Base-by-base conservation (phyloP, 1,284 basidiomycete species). In the Naganishia albida region DNA sequence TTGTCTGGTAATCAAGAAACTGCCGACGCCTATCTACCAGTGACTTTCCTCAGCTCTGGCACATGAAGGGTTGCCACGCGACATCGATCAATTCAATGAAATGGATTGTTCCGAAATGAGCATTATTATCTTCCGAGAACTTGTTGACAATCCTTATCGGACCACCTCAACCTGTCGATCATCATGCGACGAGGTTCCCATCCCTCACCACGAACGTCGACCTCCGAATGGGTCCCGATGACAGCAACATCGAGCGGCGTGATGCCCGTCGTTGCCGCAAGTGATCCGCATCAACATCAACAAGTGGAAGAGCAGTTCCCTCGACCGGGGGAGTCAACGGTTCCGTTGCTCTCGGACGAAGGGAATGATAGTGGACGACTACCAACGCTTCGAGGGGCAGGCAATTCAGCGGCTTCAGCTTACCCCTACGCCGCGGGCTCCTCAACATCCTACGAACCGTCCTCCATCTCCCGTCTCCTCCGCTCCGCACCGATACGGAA, bases 151-250 rank as follows among this genome's bases (percentile, higher is more conserved):
- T 34, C 34, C 34, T 4, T 10, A 34, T 4, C 34, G 10, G n/a
- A 48, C n/a, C 18, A 48, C 12, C 25, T 48, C 46, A 48, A 25
- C 12, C 50, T 26, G 28, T 34, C 26, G 28, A 39, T n/a, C 20
- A 20, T 15, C 23, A 60, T 60, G 57, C 30, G 57, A 16, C 46
- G 57, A n/a, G 42, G 42, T 18, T 60, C 57, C 12, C 57, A 60
- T 2, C 30, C 57, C 12, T 60, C 57, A 49, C 57, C 57, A 50
- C 20, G 57, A 12, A 28, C 46, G n/a, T 60, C 57, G 12, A 59
- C 56, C 8, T 60, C 46, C 16, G 57, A 60, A 50, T 60, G 57
- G 57, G 57, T 60, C 28, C 57, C 57, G 25, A 12, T 60, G 46
- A 60, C 57, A 26, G 39, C 46, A 25, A 40, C 57, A 15, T 50